These are phyloP conservation scores for Chloris gayana DNA, from an alignment of 176 grass and related monocot species.

Conservation along the genomic window DNA sequence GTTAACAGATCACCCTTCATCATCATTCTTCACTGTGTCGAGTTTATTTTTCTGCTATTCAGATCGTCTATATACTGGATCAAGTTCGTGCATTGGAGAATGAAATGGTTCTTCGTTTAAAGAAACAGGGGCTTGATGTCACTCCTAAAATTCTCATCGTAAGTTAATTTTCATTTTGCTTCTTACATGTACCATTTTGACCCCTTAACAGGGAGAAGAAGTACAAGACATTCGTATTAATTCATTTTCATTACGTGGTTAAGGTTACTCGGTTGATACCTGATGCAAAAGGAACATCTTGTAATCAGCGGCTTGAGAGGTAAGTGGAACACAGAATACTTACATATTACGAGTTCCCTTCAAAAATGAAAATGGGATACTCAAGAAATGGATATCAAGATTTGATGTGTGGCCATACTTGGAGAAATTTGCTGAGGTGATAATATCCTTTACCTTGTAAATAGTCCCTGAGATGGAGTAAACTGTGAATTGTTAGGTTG, in stretches of 20 bases:
- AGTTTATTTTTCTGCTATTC: slow-evolving; percentile 12
- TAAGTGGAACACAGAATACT: slow-evolving; percentile 81
- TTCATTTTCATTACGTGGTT: slow-evolving; percentile 32
- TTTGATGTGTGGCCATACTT: slow-evolving; percentile 98
- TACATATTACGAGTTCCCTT: slow-evolving; percentile 86
- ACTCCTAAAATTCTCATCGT: slow-evolving; percentile 92
- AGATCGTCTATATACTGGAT: slow-evolving; percentile 98
- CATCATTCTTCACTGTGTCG: neutral
- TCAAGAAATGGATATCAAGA: slow-evolving; percentile 92
- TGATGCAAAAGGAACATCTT: slow-evolving; percentile 88
- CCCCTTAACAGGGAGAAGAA: neutral
- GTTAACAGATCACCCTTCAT: slow-evolving; percentile 22
- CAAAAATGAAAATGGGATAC: slow-evolving; percentile 75
- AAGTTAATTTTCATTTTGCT: slow-evolving; percentile 36
- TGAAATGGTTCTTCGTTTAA: slow-evolving; percentile 91
- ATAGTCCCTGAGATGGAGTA: slow-evolving; percentile 3
- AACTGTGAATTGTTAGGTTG: slow-evolving; percentile 25
- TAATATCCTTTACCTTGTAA: slow-evolving; percentile 31
- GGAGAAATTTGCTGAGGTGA: slow-evolving; percentile 81
- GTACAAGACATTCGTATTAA: slow-evolving; percentile 7
- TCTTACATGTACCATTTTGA: slow-evolving; percentile 8
- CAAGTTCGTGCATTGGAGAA: slow-evolving; percentile 93
- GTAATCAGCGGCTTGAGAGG: slow-evolving; percentile 89
- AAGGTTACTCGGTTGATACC: slow-evolving; percentile 97
- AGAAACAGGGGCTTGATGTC: slow-evolving; percentile 83